Evolutionary conservation across 495 filamentous ascomycete species (phyloP), one percentile per base, ranked within the genome.

Genomic region (Endocarpon pusillum): DNA sequence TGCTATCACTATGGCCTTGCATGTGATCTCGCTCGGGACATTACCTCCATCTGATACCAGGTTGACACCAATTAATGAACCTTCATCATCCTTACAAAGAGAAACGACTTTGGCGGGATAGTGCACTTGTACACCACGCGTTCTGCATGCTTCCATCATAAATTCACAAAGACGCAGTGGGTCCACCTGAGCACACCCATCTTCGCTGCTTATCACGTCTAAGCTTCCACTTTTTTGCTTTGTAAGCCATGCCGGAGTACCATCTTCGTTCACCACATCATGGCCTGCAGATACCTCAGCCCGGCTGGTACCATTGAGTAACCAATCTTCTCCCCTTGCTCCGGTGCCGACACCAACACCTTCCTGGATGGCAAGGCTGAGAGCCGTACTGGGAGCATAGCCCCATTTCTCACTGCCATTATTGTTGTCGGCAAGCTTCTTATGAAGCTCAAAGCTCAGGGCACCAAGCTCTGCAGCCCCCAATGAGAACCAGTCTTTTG

Each of bases 361-460:
- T 23, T 19, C 35, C 38, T 34, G 62, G 51, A 38, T 32, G 14
- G 51, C 53, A 37, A 67, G 37, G 33, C 64, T 76, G n/a, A 76
- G 53, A 3, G 71, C 71, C 0, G 64, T 75, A 22, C 75, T 74
- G 12, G 49, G 52, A 37, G 67, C 66, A 40, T 79, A 87, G 0
- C 74, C 76, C 81, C 81, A 89, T 42, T 55, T 70, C 41, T 62
- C 49, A 7, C 46, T 44, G 1, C 81, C 81, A 41, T 57, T 54
- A 25, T 81, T 41, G 31, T 69, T 49, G 22, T 69, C 63, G 3
- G 81, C 79, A 0, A 81, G 58, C 17, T 61, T 42, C 26, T 59
- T 59, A 48, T 87, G 81, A 15, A 81, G 60, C 7, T 66, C 62
- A 51, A 81, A 89, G 22, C 73, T 78, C 17, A 85, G 57, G 2